A percentile compares a stretch with the other conserved stretches of the same genome.
These are phyloP conservation scores for Sphaerobolus stellatus DNA, from an alignment of 1,284 basidiomycete species.

Conservation along the genomic window DNA sequence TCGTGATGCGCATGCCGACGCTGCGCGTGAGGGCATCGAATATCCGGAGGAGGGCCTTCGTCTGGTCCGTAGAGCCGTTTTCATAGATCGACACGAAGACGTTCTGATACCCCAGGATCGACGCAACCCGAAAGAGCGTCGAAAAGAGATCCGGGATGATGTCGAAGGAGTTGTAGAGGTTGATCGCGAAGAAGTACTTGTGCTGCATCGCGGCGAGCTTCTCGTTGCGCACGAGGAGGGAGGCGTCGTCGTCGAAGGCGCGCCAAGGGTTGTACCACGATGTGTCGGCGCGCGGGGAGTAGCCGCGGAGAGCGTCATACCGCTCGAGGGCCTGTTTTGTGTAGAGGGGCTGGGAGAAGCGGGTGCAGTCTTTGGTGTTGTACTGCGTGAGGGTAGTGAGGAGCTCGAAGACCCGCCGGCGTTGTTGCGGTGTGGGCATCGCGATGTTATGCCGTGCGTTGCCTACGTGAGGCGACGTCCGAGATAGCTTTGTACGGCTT, in stretches of 20 bases:
- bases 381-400: constrained; percentile 84
- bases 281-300: constrained; percentile 50
- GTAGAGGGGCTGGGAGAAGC: constrained; percentile 80
- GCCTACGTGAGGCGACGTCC: constrained; percentile 17
- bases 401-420: constrained; percentile 80
- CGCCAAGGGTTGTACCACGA: constrained; percentile 62
- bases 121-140: constrained; percentile 88
- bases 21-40: constrained; percentile 87
- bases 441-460: constrained; percentile 38
- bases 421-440: constrained; percentile 75
- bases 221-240: constrained; percentile 26
- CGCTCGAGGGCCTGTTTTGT: constrained; percentile 80
- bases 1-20: constrained; percentile 87
- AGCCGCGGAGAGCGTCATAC: constrained; percentile 79
- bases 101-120: constrained; percentile 92
- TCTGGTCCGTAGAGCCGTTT: constrained; percentile 95
- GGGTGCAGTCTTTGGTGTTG: constrained; percentile 88
- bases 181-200: constrained; percentile 98
- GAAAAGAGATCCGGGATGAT: constrained; percentile 94
- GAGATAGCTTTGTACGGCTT: constrained; percentile 17
- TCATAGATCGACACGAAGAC: constrained; percentile 97
- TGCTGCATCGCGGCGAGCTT: constrained; percentile 61
- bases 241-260: constrained; percentile 40
- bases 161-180: constrained; percentile 97
- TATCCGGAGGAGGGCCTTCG: constrained; percentile 89